A percentile compares a stretch with the other conserved stretches of the same genome.
phyloP scores from a whole-genome alignment of 2,329 filamentous ascomycete species.

The Paramyrothecium sp. region DNA sequence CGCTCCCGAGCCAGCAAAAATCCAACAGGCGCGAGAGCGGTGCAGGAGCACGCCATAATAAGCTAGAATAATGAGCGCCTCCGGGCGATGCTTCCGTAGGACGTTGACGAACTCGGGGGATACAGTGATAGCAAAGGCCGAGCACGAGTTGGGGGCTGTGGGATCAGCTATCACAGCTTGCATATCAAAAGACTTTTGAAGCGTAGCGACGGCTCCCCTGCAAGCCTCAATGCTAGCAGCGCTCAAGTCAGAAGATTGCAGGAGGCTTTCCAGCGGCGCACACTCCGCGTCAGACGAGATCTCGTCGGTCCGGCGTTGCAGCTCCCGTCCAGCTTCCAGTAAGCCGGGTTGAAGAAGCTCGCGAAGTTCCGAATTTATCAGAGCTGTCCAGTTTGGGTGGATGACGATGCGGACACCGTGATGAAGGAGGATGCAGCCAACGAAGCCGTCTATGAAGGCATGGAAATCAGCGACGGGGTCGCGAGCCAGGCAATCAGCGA shows the following conservation, averaged over 20 bases:
- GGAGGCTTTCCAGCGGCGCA: slow-evolving; percentile 20
- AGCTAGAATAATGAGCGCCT: slow-evolving; percentile 45
- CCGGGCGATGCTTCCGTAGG: slow-evolving; percentile 32
- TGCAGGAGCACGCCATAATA: slow-evolving; percentile 50
- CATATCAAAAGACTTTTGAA: slow-evolving; percentile 34
- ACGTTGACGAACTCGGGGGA: slow-evolving; percentile 30
- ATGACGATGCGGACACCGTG: slow-evolving; percentile 39
- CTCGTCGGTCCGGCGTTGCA: slow-evolving; percentile 5
- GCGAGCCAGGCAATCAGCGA: slow-evolving; percentile 44
- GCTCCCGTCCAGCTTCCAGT: slow-evolving; percentile 17
- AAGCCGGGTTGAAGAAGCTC: slow-evolving; percentile 11
- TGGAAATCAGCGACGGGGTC: slow-evolving; percentile 33
- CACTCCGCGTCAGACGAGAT: slow-evolving; percentile 21
- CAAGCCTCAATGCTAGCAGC: slow-evolving; percentile 23
- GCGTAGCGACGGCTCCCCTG: slow-evolving; percentile 20
- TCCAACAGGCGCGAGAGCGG: slow-evolving; percentile 35
- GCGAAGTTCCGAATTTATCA: slow-evolving; percentile 32
- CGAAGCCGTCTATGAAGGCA: slow-evolving; percentile 36
- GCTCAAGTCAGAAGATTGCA: slow-evolving; percentile 28
- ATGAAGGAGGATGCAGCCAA: slow-evolving; percentile 40
- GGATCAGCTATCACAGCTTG: slow-evolving; percentile 18
- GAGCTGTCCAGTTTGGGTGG: slow-evolving; percentile 27
- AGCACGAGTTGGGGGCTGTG: slow-evolving; percentile 25
- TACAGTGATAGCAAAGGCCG: slow-evolving; percentile 29
- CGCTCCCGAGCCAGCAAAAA: slow-evolving; percentile 31